These are phyloP conservation scores for Globisporangium polare DNA, from an alignment of 352 stramenopile species.

Conservation along the genomic window DNA sequence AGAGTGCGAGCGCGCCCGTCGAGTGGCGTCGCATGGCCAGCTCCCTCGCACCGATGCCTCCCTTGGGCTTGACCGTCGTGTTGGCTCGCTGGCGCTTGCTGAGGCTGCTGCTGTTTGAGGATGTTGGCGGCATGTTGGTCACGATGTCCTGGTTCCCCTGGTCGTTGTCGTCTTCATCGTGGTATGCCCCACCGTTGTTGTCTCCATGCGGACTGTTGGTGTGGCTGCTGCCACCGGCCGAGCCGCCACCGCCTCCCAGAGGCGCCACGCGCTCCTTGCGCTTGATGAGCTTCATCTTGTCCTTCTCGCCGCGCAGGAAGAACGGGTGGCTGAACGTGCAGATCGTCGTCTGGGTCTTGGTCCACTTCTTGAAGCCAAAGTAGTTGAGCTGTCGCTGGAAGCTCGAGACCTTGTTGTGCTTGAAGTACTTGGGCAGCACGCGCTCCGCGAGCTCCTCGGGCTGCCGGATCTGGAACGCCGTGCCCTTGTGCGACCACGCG, in stretches of 20 bases:
- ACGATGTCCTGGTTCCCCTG: neutral
- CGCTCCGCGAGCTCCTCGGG: conserved; percentile 46
- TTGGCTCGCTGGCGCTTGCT: conserved; percentile 8
- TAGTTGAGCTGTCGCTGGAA: conserved; percentile 80
- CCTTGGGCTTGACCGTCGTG: conserved; percentile 8
- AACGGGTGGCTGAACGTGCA: conserved; percentile 74
- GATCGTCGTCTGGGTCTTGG: conserved; percentile 72
- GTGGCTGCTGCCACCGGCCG: neutral
- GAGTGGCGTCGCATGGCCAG: conserved; percentile 34
- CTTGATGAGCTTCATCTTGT: conserved; percentile 74
- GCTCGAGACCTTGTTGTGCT: conserved; percentile 78
- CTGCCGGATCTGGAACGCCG: conserved; percentile 68
- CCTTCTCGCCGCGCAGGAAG: conserved; percentile 54
- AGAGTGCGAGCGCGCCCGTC: conserved; percentile 38
- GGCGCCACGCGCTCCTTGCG: conserved; percentile 44
- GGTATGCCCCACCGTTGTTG: neutral
- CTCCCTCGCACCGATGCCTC: conserved; percentile 6
- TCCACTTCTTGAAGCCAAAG: conserved; percentile 84
- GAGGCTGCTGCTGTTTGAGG: neutral
- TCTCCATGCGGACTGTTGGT: neutral
- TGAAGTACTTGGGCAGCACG: conserved; percentile 74
- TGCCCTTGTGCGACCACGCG: conserved; percentile 60
- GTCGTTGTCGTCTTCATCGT: neutral
- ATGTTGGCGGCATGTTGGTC: conserved; percentile 2
- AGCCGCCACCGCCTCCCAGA: neutral